Evolutionary conservation across 768 basidiomycete genomes (phyloP).

Genomic region (Gautieria morchelliformis): DNA sequence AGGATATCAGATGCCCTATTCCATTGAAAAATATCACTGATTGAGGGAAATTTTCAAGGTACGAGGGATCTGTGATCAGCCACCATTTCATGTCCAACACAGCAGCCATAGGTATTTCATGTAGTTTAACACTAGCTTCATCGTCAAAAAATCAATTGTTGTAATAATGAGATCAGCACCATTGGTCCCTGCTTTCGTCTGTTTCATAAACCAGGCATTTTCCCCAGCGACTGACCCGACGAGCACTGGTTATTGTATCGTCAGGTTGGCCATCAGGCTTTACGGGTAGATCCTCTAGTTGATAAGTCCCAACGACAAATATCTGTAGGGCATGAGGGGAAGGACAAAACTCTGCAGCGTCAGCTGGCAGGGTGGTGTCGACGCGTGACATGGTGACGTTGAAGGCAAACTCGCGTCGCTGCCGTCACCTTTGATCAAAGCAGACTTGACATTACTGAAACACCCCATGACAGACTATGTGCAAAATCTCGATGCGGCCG

Average conservation of each 20-base stretch:
- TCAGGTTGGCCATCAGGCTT: slow-evolving; percentile 8
- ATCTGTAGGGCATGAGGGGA: slow-evolving; percentile 46
- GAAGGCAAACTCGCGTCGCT: neutral
- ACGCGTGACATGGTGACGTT: slow-evolving; percentile 14
- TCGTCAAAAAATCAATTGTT: neutral
- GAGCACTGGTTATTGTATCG: slow-evolving; percentile 2
- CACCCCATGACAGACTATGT: slow-evolving; percentile 49
- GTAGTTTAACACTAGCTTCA: slow-evolving; percentile 35
- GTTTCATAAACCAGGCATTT: slow-evolving; percentile 64
- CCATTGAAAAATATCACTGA: slow-evolving; percentile 9
- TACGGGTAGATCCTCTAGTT: slow-evolving; percentile 43
- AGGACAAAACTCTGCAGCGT: slow-evolving; percentile 88
- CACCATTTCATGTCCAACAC: slow-evolving; percentile 95
- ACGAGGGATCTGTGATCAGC: neutral
- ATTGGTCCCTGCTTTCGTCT: slow-evolving; percentile 20
- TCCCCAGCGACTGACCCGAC: slow-evolving; percentile 43
- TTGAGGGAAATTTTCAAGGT: neutral
- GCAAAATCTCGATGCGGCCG: slow-evolving; percentile 62
- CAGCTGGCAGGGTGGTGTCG: slow-evolving; percentile 79
- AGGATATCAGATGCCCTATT: slow-evolving; percentile 36
- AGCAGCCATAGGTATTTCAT: slow-evolving; percentile 67
- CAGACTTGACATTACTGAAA: no score
- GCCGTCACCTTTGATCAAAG: no score
- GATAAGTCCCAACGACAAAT: slow-evolving; percentile 88
- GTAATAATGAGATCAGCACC: slow-evolving; percentile 21